Conservation (phyloP, 129 eudicot species). For the sunflower (Helianthus annuus) region DNA sequence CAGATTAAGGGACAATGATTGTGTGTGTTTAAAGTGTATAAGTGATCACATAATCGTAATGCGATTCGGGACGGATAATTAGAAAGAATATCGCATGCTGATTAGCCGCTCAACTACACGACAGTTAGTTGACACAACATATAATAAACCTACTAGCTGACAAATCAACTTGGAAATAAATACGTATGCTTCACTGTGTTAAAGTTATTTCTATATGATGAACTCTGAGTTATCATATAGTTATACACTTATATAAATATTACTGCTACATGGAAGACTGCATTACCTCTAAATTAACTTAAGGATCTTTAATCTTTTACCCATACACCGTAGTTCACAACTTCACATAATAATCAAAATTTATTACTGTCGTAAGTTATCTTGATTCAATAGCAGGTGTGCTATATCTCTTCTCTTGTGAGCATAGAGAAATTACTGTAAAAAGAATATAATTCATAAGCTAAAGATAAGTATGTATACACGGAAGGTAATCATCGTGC, state of each 20-base stretch:
- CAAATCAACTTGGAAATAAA: constrained; percentile 19
- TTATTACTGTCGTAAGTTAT: not conserved
- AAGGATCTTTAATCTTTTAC: not conserved
- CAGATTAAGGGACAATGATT: no score
- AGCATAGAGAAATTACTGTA: not conserved
- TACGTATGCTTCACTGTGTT: constrained; percentile 3
- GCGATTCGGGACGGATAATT: no score
- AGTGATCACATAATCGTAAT: no score
- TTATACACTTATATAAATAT: not conserved
- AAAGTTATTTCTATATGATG: no score
- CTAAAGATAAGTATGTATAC: no score
- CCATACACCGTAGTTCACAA: no score
- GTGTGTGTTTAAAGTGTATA: no score
- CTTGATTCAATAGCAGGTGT: constrained; percentile 8
- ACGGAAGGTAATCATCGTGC: no score
- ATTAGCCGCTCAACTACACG: not conserved
- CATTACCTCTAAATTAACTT: not conserved
- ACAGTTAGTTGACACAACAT: constrained; percentile 12
- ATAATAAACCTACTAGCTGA: constrained; percentile 7
- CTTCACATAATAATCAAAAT: not conserved
- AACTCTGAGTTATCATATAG: not conserved
- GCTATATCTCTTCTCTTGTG: constrained; percentile 11
- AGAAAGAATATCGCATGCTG: not conserved
- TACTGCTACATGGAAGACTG: not conserved
- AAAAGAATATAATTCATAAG: no score